Evolutionary conservation across 352 stramenopile genomes (phyloP), one percentile per base, ranked within the genome.

Genomic region (Pseudoperonospora humuli): DNA sequence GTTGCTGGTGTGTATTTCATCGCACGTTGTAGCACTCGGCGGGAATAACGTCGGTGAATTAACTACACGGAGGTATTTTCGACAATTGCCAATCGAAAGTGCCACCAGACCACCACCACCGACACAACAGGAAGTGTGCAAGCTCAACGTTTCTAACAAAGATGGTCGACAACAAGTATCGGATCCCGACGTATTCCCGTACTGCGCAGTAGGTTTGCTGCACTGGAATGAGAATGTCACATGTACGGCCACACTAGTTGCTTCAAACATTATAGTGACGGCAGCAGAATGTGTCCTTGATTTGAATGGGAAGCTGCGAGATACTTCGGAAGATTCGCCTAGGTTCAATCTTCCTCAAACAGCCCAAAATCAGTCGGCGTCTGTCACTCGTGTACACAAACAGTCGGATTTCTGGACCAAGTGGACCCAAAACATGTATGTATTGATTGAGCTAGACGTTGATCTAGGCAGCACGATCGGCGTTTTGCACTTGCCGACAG

Each of bases 371-470:
- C 29, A 25, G 18, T 51, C 33, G 11, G 58, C 58, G 0, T 46
- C 42, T 2, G 52, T 87, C 3, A 52, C 50, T 42, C 62, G 54
- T 36, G 57, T 84, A 19, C 64, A 87, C 54, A 71, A 67, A 19
- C 75, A 87, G 46, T 78, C 70, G 1, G 65, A 79, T 19, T 86
- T 65, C 40, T 86, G 75, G 75, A 68, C 64, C 24, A 58, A 75
- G 15, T 82, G 70, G 68, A 81, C 56, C 0, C 40, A 58, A 11
- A 66, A 84, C 36, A 70, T 64, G 20, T 88, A 88, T 46, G 73
- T 73, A 27, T 50, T 88, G n/a, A 37, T 86, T 5, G 64, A 84
- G 36, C 53, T 88, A 13, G 75, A 84, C 43, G 19, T 29, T 3
- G 21, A 64, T 1, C 21, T 87, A 3, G 68, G 70, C 0, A 50